These are phyloP conservation scores for Xylaria sp. DNA, from an alignment of 2,329 filamentous ascomycete species.

Conservation along the genomic window DNA sequence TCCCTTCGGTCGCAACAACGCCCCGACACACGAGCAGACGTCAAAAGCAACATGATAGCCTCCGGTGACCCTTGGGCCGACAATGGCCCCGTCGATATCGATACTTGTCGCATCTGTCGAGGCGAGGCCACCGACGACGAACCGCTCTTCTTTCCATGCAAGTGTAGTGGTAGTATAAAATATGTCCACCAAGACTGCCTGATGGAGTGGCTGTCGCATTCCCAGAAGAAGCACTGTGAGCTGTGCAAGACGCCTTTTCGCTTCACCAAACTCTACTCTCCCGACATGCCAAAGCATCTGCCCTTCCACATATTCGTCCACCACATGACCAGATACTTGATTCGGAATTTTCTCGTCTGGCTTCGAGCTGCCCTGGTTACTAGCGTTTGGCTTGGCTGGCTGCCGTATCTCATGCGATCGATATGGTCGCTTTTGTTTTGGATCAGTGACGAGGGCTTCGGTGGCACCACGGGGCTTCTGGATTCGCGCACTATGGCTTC, in stretches of 20 bases:
- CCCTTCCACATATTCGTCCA: conserved; percentile 84
- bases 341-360: conserved; percentile 80
- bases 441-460: conserved; percentile 82
- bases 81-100: conserved; percentile 52
- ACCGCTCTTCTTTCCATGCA: conserved; percentile 96
- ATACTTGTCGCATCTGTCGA: conserved; percentile 97
- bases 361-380: conserved; percentile 80
- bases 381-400: conserved; percentile 87
- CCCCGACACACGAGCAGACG: conserved; percentile 20
- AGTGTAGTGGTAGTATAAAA: conserved; percentile 98
- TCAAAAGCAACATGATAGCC: conserved; percentile 23
- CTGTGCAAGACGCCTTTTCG: conserved; percentile 98
- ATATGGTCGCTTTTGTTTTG: conserved; percentile 96
- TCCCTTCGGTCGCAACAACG: conserved; percentile 12
- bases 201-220: conserved; percentile 99
- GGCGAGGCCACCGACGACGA: conserved; percentile 85
- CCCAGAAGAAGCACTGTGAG: conserved; percentile 99
- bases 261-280: conserved; percentile 97
- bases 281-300: conserved; percentile 87
- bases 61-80: conserved; percentile 32
- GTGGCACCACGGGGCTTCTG: conserved; percentile 49
- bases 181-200: conserved; percentile 97
- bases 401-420: conserved; percentile 90
- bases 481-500: conserved; percentile 49
- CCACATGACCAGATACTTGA: conserved; percentile 78